These are phyloP conservation scores for Ophiocordyceps camponoti-floridani DNA, from an alignment of 2,329 filamentous ascomycete genomes.

Conservation along the genomic window DNA sequence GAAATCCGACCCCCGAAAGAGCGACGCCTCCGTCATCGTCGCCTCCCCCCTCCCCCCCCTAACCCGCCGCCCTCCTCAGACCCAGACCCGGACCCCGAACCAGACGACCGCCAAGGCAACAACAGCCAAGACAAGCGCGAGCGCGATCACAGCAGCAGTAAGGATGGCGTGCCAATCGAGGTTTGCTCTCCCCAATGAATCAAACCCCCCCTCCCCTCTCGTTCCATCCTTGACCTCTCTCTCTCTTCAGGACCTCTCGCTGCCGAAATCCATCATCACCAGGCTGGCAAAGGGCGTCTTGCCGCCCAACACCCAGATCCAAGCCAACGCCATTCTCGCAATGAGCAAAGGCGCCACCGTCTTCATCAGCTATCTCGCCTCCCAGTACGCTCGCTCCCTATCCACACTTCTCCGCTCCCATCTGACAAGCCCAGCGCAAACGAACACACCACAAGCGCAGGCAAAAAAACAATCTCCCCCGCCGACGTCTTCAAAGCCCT, in stretches of 20 bases:
- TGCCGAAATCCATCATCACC: conserved; percentile 69
- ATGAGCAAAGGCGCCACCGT: conserved; percentile 69
- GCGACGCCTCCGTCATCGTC: conserved; percentile 27
- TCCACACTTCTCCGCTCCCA: not conserved
- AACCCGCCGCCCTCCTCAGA: too few relatives aligned
- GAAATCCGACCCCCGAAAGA: conserved; percentile 32
- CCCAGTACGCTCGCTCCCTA: conserved; percentile 39
- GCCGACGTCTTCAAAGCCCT: conserved; percentile 61
- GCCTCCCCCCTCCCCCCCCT: conserved; percentile 7
- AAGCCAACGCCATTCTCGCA: conserved; percentile 64
- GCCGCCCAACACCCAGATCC: conserved; percentile 65
- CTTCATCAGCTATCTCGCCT: conserved; percentile 65
- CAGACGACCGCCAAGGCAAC: conserved; percentile 5
- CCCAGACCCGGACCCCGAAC: not conserved
- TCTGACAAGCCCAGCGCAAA: conserved; percentile 54
- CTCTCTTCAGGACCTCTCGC: conserved; percentile 49
- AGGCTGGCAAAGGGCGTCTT: conserved; percentile 64
- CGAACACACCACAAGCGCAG: conserved; percentile 45
- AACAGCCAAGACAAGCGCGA: conserved; percentile 15
- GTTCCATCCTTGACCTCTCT: not conserved
- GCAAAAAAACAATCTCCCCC: conserved; percentile 64
- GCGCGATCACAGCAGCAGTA: conserved; percentile 1
- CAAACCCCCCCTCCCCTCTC: not conserved
- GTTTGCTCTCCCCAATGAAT: too few relatives aligned
- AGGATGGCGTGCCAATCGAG: conserved; percentile 31